These are phyloP conservation scores for Thecaphora thlaspeos DNA, from an alignment of 1,284 basidiomycete species.

Conservation along the genomic window DNA sequence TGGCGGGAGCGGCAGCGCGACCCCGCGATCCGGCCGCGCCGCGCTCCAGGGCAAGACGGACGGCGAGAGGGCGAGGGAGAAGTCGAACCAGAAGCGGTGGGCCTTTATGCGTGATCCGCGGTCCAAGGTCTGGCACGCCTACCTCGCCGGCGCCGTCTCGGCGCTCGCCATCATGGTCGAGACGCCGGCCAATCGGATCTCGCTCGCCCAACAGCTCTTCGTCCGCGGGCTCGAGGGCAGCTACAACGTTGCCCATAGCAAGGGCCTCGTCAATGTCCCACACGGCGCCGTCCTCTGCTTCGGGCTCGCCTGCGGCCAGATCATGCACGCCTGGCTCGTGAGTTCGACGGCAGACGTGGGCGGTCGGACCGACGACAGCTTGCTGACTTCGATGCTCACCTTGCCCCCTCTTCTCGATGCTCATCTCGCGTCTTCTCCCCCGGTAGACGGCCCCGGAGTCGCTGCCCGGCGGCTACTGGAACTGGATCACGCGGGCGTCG, in stretches of 20 bases:
- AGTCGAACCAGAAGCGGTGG: constrained; percentile 39
- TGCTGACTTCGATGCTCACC: no score
- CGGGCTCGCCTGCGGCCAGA: constrained; percentile 75
- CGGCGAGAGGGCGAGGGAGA: constrained; percentile 34
- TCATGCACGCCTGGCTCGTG: constrained; percentile 75
- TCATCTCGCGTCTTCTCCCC: no score
- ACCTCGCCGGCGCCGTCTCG: constrained; percentile 78
- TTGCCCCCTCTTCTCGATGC: no score
- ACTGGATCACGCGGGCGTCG: constrained; percentile 54
- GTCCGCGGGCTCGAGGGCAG: constrained; percentile 78
- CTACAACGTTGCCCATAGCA: constrained; percentile 71
- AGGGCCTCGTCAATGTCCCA: constrained; percentile 68
- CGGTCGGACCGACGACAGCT: constrained; percentile 20
- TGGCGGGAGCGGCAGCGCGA: constrained; percentile 27
- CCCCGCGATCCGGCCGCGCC: constrained; percentile 35
- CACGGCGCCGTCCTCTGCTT: constrained; percentile 83
- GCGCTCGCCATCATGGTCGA: constrained; percentile 81
- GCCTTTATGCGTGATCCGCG: constrained; percentile 52
- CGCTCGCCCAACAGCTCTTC: constrained; percentile 87
- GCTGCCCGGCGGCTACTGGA: constrained; percentile 40
- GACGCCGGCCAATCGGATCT: constrained; percentile 68
- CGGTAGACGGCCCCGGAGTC: constrained; percentile 18
- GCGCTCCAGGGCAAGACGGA: constrained; percentile 39
- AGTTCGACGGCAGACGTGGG: no score
- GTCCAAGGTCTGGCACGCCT: constrained; percentile 75